These are phyloP conservation scores for Haplosporangium sp. DNA, from an alignment of 371 early-diverging fungal genomes.

Conservation along the genomic window DNA sequence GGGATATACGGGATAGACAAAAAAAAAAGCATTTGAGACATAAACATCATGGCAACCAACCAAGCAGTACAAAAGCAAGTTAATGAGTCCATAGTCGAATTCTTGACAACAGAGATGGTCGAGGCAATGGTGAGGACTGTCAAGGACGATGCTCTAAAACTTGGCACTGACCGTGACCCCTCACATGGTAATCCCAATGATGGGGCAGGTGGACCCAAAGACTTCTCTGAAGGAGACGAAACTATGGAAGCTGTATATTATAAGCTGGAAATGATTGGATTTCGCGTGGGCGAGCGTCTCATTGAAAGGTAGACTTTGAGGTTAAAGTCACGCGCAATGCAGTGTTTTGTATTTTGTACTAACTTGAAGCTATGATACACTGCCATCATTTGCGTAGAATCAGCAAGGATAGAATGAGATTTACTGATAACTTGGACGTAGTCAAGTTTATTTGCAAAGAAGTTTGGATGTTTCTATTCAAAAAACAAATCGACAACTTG, in stretches of 20 bases:
- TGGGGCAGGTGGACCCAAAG: constrained; percentile 44
- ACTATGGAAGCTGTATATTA: constrained; percentile 84
- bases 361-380: background rate
- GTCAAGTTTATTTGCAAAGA: constrained; percentile 99
- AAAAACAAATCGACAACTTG: constrained; percentile 96
- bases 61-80: constrained; percentile 55
- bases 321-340: background rate
- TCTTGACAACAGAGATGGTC: constrained; percentile 85
- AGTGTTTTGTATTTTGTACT: background rate
- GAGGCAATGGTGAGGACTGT: constrained; percentile 73
- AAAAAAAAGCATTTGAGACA: background rate
- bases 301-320: constrained; percentile 77
- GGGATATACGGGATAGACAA: too few relatives aligned
- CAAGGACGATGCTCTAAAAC: constrained; percentile 43
- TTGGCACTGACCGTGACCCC: constrained; percentile 26
- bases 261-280: constrained; percentile 91
- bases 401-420: constrained; percentile 84
- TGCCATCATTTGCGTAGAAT: constrained; percentile 60
- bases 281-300: constrained; percentile 88
- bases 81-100: constrained; percentile 77
- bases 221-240: constrained; percentile 68
- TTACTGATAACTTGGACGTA: constrained; percentile 91
- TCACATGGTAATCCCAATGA: constrained; percentile 29
- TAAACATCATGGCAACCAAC: constrained; percentile 34
- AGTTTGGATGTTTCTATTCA: constrained; percentile 93